Base-by-base conservation (phyloP, 306 rosid genomes). In the Corylus americana region DNA sequence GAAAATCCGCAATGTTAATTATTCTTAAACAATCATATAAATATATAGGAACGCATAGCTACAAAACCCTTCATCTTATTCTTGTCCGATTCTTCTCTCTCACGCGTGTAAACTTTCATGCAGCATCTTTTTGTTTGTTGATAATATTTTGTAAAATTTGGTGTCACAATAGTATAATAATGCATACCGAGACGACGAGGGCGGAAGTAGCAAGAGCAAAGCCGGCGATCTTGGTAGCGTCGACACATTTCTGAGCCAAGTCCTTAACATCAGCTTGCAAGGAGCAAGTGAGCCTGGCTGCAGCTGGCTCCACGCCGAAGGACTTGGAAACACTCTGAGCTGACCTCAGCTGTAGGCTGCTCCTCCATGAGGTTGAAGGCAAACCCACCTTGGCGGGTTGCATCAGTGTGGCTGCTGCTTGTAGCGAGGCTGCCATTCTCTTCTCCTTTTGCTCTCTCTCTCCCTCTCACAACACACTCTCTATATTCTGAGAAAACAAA, bases 181-280 rank as follows among this genome's bases (percentile, higher is more conserved):
- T 44, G 12, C 91, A 63, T 90, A 96, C 99, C 80, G 99, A 93
- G 75, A 96, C 98, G 76, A 96, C 90, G 44, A 96, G 97, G 74
- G 99, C 98, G 70, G 99, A 96, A 72, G 99, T 91, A 69, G 98
- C 99, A 75, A 96, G 99, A 59, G 99, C 97, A 49, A 96, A 87
- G 14, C 99, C 98, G 3, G 99, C 98, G 67, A 96, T 85, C 84
- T 96, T 96, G 73, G 97, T 75, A 66, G 94, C 99, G 4, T 96
- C 94, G 12, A 83, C 79, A 80, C 84, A 93, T 71, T 90, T 96
- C 17, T 86, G 79, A 58, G 96, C 84, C 13, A 96, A 82, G 62
- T 96, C 98, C 80, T 93, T 91, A 53, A 89, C 57, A 79, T 89
- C 87, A 47, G 88, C 58, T 22, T 85, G 87, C 49, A 87, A 78